These are phyloP conservation scores for Parachaetomium inaequale DNA, from an alignment of 495 filamentous ascomycete species.

Conservation along the genomic window DNA sequence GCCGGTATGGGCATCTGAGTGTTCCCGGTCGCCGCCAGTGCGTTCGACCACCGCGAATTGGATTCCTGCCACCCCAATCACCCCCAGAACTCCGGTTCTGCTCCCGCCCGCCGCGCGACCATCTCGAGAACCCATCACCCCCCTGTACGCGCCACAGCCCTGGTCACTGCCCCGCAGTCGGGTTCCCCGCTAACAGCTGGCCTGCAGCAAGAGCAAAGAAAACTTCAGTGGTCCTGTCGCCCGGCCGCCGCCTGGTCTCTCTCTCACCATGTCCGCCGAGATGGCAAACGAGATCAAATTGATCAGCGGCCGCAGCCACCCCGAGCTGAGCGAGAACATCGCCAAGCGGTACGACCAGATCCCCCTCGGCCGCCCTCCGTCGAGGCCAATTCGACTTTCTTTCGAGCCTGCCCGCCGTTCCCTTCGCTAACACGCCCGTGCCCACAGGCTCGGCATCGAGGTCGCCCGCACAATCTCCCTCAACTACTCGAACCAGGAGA, in stretches of 20 bases:
- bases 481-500: constrained; percentile 98
- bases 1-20: constrained; percentile 19
- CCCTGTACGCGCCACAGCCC: constrained; percentile 14
- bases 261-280: constrained; percentile 41
- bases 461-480: constrained; percentile 90
- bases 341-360: constrained; percentile 69
- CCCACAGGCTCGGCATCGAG: constrained; percentile 81
- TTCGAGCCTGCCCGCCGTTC: background rate
- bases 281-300: constrained; percentile 90
- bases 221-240: constrained; percentile 21
- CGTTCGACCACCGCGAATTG: constrained; percentile 8
- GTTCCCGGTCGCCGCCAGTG: constrained; percentile 12
- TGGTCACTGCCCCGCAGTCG: constrained; percentile 21
- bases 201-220: constrained; percentile 20
- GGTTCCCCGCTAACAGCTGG: constrained; percentile 34
- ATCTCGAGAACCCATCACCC: background rate
- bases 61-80: background rate
- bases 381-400: background rate
- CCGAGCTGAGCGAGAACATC: constrained; percentile 80
- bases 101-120: background rate
- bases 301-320: constrained; percentile 93
- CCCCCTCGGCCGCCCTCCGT: background rate
- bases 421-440: background rate
- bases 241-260: constrained; percentile 20
- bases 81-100: background rate